A percentile compares a stretch with the other conserved stretches of the same genome.
Conservation (phyloP, 805 yeast species). For the Torulaspora microellipsoides region DNA sequence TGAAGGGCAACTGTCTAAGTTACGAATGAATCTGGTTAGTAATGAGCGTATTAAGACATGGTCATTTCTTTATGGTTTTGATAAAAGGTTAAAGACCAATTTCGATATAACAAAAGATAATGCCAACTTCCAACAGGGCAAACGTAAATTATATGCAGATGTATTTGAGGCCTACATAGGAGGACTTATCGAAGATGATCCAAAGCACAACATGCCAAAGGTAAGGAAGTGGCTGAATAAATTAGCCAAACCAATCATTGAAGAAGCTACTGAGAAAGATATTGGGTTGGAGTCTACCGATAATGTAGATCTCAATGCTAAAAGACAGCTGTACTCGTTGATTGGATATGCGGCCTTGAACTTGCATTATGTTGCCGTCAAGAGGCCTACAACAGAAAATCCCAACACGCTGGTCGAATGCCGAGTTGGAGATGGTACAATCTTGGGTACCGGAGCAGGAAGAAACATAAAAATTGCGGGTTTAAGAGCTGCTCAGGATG, state of each 20-base stretch:
- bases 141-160: conserved; percentile 76
- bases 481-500: conserved; percentile 76
- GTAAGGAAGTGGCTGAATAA: conserved; percentile 55
- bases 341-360: conserved; percentile 71
- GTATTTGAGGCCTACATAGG: conserved; percentile 93
- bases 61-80: conserved; percentile 64
- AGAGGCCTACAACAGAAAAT: conserved; percentile 32
- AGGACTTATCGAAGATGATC: conserved; percentile 60
- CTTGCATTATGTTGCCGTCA: conserved; percentile 51
- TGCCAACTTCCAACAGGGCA: conserved; percentile 42
- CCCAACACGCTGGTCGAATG: conserved; percentile 60
- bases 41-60: conserved; percentile 69
- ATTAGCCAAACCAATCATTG: conserved; percentile 46
- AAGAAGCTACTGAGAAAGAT: conserved; percentile 20
- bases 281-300: conserved; percentile 31
- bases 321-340: conserved; percentile 68
- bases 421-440: conserved; percentile 53
- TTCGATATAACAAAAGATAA: conserved; percentile 35
- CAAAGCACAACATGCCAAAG: conserved; percentile 40
- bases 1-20: conserved; percentile 75
- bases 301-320: conserved; percentile 59
- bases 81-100: conserved; percentile 48
- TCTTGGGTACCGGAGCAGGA: conserved; percentile 70
- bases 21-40: conserved; percentile 66
- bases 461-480: conserved; percentile 74